These are phyloP conservation scores for Acacia pycnantha DNA, from an alignment of 331 rosid genomes.

Conservation along the genomic window DNA sequence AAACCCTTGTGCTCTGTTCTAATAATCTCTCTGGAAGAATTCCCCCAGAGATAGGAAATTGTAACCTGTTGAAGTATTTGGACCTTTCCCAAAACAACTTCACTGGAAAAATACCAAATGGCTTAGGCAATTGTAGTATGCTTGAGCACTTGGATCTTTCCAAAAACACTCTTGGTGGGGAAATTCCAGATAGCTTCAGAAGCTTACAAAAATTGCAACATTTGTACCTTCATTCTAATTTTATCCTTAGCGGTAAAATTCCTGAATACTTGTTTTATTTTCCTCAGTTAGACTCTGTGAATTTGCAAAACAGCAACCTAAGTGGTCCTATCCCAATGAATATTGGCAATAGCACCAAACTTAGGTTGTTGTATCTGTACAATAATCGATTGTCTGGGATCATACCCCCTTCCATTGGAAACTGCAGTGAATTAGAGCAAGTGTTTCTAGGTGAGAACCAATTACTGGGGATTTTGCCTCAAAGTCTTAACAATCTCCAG, in stretches of 20 bases:
- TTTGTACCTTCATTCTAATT: not conserved
- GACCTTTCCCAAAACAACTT: slow-evolving; percentile 37
- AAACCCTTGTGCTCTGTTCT: slow-evolving; percentile 28
- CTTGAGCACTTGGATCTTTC: slow-evolving; percentile 42
- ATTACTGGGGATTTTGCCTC: not conserved
- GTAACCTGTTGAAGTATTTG: slow-evolving; percentile 40
- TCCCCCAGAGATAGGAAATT: slow-evolving; percentile 35
- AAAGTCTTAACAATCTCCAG: not conserved
- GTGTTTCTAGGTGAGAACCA: not conserved
- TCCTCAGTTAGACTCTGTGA: not conserved
- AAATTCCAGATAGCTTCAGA: slow-evolving; percentile 39
- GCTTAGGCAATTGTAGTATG: slow-evolving; percentile 30
- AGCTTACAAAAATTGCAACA: not conserved
- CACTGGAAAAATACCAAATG: not conserved
- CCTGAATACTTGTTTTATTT: not conserved
- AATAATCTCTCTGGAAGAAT: slow-evolving; percentile 45
- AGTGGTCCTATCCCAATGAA: not conserved
- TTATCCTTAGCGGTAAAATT: not conserved
- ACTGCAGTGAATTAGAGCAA: not conserved
- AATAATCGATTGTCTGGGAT: not conserved
- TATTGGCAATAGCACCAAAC: not conserved
- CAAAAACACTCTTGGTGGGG: slow-evolving; percentile 40
- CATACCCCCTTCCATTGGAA: not conserved
- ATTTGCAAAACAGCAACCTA: not conserved
- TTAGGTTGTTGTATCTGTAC: not conserved